Evolutionary conservation across 805 yeast genomes (phyloP), one percentile per base, ranked within the genome.

Genomic region (Myxozyma monticola): DNA sequence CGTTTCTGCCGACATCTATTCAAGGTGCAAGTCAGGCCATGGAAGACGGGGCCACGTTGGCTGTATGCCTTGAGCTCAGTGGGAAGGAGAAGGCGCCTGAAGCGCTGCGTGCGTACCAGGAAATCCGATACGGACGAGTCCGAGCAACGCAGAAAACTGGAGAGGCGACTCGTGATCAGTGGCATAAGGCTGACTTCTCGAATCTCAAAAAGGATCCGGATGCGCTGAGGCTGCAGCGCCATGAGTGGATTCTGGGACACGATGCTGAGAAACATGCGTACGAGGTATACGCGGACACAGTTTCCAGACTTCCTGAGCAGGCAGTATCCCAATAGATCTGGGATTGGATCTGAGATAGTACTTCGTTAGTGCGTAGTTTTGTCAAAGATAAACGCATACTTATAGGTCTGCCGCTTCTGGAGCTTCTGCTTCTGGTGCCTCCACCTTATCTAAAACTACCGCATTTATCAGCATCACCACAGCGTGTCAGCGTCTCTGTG

Each of bases 261-360:
- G 42, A 38, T 38, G 42, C 42, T 10, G 42, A 38, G 20, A 38
- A 2, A n/a, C 42, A 38, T 38, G 42, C 42, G n/a, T 38, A 38
- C 15, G 33, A 26, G 21, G 42, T 38, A 10, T 38, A 38, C 17
- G 33, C 15, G 7, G 42, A 37, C 24, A 38, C n/a, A n/a, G n/a
- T n/a, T n/a, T n/a, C n/a, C n/a, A n/a, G n/a, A n/a, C n/a, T n/a
- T n/a, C n/a, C n/a, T n/a, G n/a, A n/a, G n/a, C n/a, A n/a, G n/a
- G n/a, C n/a, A n/a, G n/a, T n/a, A n/a, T n/a, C n/a, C n/a, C n/a
- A n/a, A n/a, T n/a, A n/a, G n/a, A n/a, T n/a, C n/a, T n/a, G n/a
- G n/a, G n/a, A n/a, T n/a, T n/a, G n/a, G n/a, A n/a, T n/a, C n/a
- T n/a, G n/a, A n/a, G n/a, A n/a, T n/a, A n/a, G n/a, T n/a, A n/a